Base-by-base conservation (phyloP, 164 flowering plant genomes). In the Platanus orientalis region DNA sequence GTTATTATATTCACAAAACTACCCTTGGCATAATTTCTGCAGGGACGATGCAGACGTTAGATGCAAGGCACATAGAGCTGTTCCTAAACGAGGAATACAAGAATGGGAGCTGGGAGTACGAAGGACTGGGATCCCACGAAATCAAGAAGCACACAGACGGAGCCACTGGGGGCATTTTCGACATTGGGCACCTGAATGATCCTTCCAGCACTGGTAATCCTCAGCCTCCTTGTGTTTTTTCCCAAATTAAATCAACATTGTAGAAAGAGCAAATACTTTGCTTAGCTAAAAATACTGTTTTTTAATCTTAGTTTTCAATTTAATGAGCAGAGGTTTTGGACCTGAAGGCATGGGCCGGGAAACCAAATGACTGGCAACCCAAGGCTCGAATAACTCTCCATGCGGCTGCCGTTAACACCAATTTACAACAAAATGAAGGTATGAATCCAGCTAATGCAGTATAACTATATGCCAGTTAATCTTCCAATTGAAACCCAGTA, bases 1-100 rank as follows among this genome's bases (percentile, higher is more conserved):
- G n/a, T n/a, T n/a, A n/a, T n/a, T n/a, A n/a, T n/a, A n/a, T 14
- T 36, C 13, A 36, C 42, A 7, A 7, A 3, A 36, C 42, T 36
- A 36, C 12, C 12, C 42, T 7, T 36, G 9, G 42, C 42, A 36
- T 36, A 36, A 3, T 36, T 61, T 62, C 6, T 68, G 67, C 71
- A 91, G 97, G 99, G 61, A 94, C 99, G 12, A 94, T 94, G 99
- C 99, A 94, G 76, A 82, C 78, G 11, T 62, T 94, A 64, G 99
- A 92, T 69, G 90, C 89, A 51, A 84, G 97, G 74, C 96, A 91
- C 49, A 71, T 94, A 44, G 97, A 94, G 71, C 84, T 94, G 47
- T 91, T 94, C 72, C 70, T 88, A 21, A 61, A 64, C 25, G 83
- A 91, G 49, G 90, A 76, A 9, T 94, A 70, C 82, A 69, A 71